These are phyloP conservation scores for Forsythia suspensa DNA, from an alignment of 257 asterid species.

Conservation along the genomic window DNA sequence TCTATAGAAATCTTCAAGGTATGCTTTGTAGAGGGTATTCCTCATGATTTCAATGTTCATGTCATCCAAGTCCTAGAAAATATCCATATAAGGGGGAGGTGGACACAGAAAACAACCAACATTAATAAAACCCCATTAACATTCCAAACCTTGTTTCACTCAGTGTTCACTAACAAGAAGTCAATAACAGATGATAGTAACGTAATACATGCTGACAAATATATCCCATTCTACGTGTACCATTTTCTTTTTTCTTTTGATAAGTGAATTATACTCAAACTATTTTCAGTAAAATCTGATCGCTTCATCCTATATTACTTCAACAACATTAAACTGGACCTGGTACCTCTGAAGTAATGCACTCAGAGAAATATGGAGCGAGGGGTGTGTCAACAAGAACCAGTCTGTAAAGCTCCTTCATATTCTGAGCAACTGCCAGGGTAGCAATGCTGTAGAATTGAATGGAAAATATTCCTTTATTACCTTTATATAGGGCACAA, in stretches of 20 bases:
- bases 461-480: neutral
- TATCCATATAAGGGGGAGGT: conserved; percentile 14
- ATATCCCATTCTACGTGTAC: neutral
- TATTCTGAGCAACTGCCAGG: conserved; percentile 83
- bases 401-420: conserved; percentile 89
- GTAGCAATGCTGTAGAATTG: neutral
- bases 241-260: no score
- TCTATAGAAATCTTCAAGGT: conserved; percentile 85
- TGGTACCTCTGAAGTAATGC: conserved; percentile 85
- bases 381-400: conserved; percentile 94
- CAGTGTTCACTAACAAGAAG: neutral
- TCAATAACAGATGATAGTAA: neutral
- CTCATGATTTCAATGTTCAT: conserved; percentile 97
- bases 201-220: neutral
- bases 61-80: conserved; percentile 81
- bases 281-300: neutral
- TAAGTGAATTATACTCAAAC: neutral
- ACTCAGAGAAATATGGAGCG: conserved; percentile 94
- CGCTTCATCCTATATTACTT: neutral
- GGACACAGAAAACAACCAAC: neutral
- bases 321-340: neutral
- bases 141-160: neutral
- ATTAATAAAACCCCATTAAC: neutral
- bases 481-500: neutral
- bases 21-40: conserved; percentile 91